phyloP scores from a whole-genome alignment of 2,329 filamentous ascomycete genomes.

The Penicillium italicum region DNA sequence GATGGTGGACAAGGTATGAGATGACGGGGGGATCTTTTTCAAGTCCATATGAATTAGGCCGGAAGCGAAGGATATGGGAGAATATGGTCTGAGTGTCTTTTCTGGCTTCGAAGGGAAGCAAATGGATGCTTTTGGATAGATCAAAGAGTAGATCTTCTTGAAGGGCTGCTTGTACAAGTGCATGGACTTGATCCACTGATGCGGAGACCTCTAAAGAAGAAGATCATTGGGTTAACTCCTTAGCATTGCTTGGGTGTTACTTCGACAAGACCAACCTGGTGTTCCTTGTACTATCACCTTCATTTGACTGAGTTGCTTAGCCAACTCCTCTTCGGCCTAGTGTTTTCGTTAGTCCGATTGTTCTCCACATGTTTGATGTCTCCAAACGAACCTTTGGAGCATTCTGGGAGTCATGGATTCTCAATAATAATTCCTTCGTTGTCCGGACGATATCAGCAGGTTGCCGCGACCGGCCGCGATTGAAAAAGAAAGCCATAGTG shows the following conservation, averaged over 20 bases:
- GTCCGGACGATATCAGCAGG: conserved; percentile 60
- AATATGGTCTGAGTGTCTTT: conserved; percentile 96
- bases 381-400: conserved; percentile 52
- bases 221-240: conserved; percentile 1
- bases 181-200: conserved; percentile 80
- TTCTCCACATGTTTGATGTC: conserved; percentile 52
- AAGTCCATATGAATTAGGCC: conserved; percentile 58
- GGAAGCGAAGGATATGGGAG: conserved; percentile 90
- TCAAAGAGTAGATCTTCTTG: conserved; percentile 84
- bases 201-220: conserved; percentile 71
- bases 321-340: conserved; percentile 81
- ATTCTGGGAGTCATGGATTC: conserved; percentile 56
- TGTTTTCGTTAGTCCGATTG: conserved; percentile 52
- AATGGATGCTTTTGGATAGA: conserved; percentile 76
- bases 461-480: conserved; percentile 58
- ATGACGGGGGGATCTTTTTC: conserved; percentile 78
- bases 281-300: conserved; percentile 91
- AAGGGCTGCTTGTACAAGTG: conserved; percentile 78
- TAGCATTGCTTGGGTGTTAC: neutral
- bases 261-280: conserved; percentile 58
- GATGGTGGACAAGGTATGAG: conserved; percentile 79
- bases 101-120: conserved; percentile 88
- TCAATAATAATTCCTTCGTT: conserved; percentile 61
- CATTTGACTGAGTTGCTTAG: conserved; percentile 82
- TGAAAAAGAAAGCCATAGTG: conserved; percentile 68